A percentile compares a stretch with the other conserved stretches of the same genome.
phyloP scores from a whole-genome alignment of 805 yeast genomes.

The Barnettozyma salicaria region DNA sequence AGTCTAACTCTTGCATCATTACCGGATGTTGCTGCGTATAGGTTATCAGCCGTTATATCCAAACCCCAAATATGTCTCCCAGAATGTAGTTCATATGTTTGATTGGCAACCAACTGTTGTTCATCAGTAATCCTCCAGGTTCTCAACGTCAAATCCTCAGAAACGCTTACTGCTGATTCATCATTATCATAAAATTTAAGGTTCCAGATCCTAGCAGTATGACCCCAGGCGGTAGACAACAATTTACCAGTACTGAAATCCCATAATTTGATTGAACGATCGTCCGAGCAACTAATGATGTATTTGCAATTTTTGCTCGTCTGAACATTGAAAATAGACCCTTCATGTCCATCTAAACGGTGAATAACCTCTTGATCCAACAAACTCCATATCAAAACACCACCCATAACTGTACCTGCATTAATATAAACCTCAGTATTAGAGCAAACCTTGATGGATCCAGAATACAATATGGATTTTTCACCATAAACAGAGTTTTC shows the following conservation, averaged over 20 bases:
- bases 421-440: constrained; percentile 48
- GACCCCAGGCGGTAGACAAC: constrained; percentile 91
- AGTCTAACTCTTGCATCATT: constrained; percentile 82
- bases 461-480: constrained; percentile 83
- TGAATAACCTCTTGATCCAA: constrained; percentile 39
- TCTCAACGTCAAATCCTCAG: constrained; percentile 85
- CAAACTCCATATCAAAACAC: constrained; percentile 74
- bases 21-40: constrained; percentile 77
- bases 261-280: constrained; percentile 80
- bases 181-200: constrained; percentile 47
- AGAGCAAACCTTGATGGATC: constrained; percentile 50
- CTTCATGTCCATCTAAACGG: constrained; percentile 72
- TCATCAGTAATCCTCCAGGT: constrained; percentile 52
- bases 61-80: constrained; percentile 90
- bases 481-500: constrained; percentile 47
- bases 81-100: constrained; percentile 60
- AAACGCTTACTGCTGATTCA: constrained; percentile 50
- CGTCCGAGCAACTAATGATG: constrained; percentile 86
- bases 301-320: constrained; percentile 49
- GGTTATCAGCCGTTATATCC: constrained; percentile 40
- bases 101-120: constrained; percentile 23
- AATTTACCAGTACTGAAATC: constrained; percentile 49
- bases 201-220: constrained; percentile 89
- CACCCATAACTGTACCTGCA: constrained; percentile 92
- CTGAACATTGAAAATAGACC: constrained; percentile 81